Conservation (phyloP, 1,284 basidiomycete species). For the Sparassis latifolia region DNA sequence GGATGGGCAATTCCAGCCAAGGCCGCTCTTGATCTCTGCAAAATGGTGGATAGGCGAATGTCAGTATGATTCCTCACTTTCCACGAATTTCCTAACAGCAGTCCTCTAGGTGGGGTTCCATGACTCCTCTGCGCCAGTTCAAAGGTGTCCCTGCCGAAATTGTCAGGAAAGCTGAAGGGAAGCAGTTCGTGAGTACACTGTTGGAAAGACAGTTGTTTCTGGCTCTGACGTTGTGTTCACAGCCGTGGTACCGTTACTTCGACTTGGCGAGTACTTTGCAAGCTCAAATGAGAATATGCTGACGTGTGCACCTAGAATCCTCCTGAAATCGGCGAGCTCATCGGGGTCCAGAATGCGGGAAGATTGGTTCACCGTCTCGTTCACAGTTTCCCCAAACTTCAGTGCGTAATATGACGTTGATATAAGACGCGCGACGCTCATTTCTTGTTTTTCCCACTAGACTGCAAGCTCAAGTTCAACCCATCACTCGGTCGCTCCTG, state of each 20-base stretch:
- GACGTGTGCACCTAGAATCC: conserved; percentile 38
- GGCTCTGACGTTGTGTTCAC: background rate
- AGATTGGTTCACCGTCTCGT: conserved; percentile 91
- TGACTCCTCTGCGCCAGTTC: conserved; percentile 97
- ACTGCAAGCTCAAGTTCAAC: conserved; percentile 90
- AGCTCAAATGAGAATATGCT: background rate
- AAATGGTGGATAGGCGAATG: conserved; percentile 94
- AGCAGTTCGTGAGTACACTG: conserved; percentile 76
- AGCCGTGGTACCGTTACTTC: conserved; percentile 96
- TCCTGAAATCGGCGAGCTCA: conserved; percentile 88
- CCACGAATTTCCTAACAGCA: conserved; percentile 2
- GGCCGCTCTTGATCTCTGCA: conserved; percentile 90
- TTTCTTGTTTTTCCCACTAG: conserved; percentile 26
- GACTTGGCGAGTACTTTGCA: conserved; percentile 53
- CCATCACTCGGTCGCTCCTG: conserved; percentile 84
- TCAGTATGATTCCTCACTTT: conserved; percentile 24
- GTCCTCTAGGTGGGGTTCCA: conserved; percentile 80
- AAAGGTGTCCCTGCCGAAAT: conserved; percentile 85
- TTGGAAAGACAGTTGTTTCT: background rate
- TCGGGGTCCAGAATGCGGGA: conserved; percentile 91
- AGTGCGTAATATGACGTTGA: conserved; percentile 42
- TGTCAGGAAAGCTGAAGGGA: conserved; percentile 89
- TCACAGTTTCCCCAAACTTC: conserved; percentile 93
- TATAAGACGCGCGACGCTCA: background rate
- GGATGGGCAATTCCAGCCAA: conserved; percentile 97